These are phyloP conservation scores for Mitragyna speciosa DNA, from an alignment of 257 asterid genomes.

Conservation along the genomic window DNA sequence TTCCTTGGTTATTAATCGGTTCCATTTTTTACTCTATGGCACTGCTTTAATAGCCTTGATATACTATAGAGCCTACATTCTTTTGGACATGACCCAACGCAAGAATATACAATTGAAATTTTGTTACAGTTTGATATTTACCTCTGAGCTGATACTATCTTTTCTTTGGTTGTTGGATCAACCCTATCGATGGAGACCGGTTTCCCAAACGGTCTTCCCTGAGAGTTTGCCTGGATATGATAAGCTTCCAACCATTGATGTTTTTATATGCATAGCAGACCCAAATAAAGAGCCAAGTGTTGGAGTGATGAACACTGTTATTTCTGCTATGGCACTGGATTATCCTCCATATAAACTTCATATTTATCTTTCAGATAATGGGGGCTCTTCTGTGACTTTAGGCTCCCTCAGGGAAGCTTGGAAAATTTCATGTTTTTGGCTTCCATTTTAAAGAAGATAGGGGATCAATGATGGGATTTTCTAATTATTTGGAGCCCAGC, in stretches of 20 bases:
- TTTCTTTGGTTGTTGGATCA: constrained; percentile 57
- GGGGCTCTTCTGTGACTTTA: constrained; percentile 43
- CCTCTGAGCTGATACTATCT: constrained; percentile 39
- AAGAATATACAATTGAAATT: constrained; percentile 17
- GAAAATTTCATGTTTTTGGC: constrained; percentile 45
- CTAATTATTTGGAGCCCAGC: no score
- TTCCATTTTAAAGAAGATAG: constrained; percentile 58
- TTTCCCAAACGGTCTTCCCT: constrained; percentile 37
- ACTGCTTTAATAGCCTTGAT: constrained; percentile 41
- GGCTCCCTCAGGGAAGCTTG: constrained; percentile 42
- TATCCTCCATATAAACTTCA: constrained; percentile 58
- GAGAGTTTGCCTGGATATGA: constrained; percentile 42
- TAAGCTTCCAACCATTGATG: constrained; percentile 51
- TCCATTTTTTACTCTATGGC: constrained; percentile 35
- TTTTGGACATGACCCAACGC: constrained; percentile 7
- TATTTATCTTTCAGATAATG: constrained; percentile 64
- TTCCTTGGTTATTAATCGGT: constrained; percentile 35
- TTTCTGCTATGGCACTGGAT: constrained; percentile 71
- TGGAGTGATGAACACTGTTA: constrained; percentile 69
- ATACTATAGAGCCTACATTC: constrained; percentile 38
- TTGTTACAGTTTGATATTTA: constrained; percentile 30
- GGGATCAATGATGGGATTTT: no score
- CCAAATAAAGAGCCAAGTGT: constrained; percentile 54
- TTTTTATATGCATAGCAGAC: constrained; percentile 63
- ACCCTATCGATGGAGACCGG: constrained; percentile 50